A percentile compares a stretch with the other conserved stretches of the same genome.
Evolutionary conservation across 352 stramenopile genomes (phyloP).

Genomic region (Phytophthora cryptogea): DNA sequence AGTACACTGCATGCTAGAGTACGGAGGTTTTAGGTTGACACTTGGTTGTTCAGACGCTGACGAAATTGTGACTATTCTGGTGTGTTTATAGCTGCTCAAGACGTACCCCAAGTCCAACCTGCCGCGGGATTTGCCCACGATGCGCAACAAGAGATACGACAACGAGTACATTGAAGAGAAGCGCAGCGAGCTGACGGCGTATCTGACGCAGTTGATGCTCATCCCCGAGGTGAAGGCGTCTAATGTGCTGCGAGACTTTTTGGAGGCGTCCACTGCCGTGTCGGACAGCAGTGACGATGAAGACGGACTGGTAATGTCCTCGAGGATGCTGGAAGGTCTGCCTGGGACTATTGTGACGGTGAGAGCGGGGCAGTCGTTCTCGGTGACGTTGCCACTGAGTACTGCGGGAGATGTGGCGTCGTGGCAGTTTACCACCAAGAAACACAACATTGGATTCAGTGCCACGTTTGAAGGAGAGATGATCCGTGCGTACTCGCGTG

Average conservation of each 20-base stretch:
- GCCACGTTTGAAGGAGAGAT: constrained; percentile 67
- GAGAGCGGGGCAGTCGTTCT: constrained; percentile 70
- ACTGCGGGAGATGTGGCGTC: constrained; percentile 53
- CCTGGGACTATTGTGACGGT: constrained; percentile 72
- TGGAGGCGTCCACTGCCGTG: constrained; percentile 52
- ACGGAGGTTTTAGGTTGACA: not conserved
- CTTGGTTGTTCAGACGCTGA: no score
- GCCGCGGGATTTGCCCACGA: constrained; percentile 58
- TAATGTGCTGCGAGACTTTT: constrained; percentile 61
- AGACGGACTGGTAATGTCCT: constrained; percentile 33
- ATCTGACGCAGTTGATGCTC: constrained; percentile 54
- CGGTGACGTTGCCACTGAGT: constrained; percentile 51
- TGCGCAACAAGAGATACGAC: constrained; percentile 76
- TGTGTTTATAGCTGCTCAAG: constrained; percentile 57
- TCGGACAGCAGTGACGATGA: constrained; percentile 67
- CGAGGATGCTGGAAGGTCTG: constrained; percentile 57
- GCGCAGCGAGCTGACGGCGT: constrained; percentile 59
- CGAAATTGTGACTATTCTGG: not conserved
- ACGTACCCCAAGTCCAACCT: constrained; percentile 77
- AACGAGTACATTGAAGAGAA: constrained; percentile 84
- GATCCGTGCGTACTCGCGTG: constrained; percentile 67
- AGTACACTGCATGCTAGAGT: constrained; percentile 54
- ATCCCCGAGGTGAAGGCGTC: constrained; percentile 60
- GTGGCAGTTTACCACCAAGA: constrained; percentile 81
- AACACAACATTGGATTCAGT: constrained; percentile 83